Percentiles rank a stretch among this genome's conserved stretches.
phyloP scores from a whole-genome alignment of 257 asterid species.

The Petunia secreta region DNA sequence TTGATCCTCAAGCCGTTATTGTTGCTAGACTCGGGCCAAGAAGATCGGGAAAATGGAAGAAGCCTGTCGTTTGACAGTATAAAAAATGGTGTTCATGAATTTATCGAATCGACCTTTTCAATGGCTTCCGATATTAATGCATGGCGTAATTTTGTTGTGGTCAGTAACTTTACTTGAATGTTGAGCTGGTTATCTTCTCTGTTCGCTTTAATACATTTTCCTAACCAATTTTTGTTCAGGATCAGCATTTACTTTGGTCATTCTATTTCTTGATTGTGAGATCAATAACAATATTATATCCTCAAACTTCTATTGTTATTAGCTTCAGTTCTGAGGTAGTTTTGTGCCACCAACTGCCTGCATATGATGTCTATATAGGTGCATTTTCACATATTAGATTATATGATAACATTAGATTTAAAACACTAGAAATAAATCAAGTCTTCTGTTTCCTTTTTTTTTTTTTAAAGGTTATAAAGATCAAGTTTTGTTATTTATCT shows the following conservation, averaged over 20 bases:
- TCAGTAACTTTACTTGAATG: slow-evolving; percentile 41
- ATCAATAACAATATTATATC: not conserved
- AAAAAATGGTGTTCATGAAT: slow-evolving; percentile 36
- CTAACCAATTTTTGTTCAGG: not conserved
- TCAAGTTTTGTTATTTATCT: slow-evolving; percentile 1
- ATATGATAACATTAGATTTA: not conserved
- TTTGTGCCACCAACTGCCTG: not conserved
- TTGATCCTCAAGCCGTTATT: slow-evolving; percentile 50
- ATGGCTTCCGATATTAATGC: slow-evolving; percentile 51
- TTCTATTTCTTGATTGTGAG: not conserved
- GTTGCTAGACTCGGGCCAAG: slow-evolving; percentile 44
- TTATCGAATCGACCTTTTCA: slow-evolving; percentile 46
- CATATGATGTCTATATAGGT: not conserved
- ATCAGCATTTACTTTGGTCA: not conserved
- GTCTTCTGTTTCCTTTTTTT: not conserved
- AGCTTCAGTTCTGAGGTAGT: not conserved
- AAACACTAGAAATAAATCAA: not conserved
- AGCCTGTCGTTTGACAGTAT: slow-evolving; percentile 38
- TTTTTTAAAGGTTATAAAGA: not conserved
- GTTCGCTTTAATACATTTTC: not conserved
- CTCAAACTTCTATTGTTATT: slow-evolving; percentile 10
- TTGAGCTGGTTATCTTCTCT: slow-evolving; percentile 23
- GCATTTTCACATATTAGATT: not conserved
- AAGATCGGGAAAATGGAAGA: slow-evolving; percentile 44
- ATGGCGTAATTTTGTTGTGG: slow-evolving; percentile 97